Evolutionary conservation across 768 basidiomycete species (phyloP).

Genomic region (Asterophora lycoperdoides): DNA sequence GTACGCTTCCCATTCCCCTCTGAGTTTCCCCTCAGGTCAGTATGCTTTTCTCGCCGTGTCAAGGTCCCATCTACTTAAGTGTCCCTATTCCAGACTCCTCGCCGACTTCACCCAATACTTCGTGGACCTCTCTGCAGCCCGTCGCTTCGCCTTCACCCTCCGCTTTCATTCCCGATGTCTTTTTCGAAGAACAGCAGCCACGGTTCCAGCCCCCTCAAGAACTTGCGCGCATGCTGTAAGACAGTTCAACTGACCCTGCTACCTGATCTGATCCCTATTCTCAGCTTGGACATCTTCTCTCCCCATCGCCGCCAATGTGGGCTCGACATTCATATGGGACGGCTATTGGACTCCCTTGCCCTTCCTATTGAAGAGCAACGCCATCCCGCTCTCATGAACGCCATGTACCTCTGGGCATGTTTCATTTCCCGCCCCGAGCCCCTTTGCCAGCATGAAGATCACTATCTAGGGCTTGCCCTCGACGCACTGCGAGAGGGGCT

Average conservation of each 20-base stretch:
- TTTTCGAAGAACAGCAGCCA: conserved; percentile 48
- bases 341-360: conserved; percentile 56
- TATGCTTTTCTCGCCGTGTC: conserved; percentile 21
- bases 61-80: not conserved
- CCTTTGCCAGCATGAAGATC: conserved; percentile 66
- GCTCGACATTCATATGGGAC: conserved; percentile 63
- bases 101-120: conserved; percentile 46
- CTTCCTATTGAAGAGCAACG: conserved; percentile 55
- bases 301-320: conserved; percentile 75
- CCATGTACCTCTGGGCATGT: conserved; percentile 81
- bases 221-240: conserved; percentile 64
- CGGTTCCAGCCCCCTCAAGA: conserved; percentile 51
- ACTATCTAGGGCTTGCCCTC: conserved; percentile 63
- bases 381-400: conserved; percentile 74
- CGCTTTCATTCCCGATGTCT: conserved; percentile 42
- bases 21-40: conserved; percentile 48
- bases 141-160: conserved; percentile 50
- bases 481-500: conserved; percentile 63
- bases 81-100: conserved; percentile 29
- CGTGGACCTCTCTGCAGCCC: conserved; percentile 45
- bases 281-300: conserved; percentile 69
- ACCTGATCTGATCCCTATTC: conserved; percentile 10
- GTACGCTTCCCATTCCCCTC: conserved; percentile 52
- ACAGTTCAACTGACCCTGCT: conserved; percentile 9
- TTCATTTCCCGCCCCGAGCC: conserved; percentile 71